Percentiles rank a stretch among this genome's conserved stretches.
These are phyloP conservation scores for Kandelia obovata DNA, from an alignment of 345 rosid genomes.

Conservation along the genomic window DNA sequence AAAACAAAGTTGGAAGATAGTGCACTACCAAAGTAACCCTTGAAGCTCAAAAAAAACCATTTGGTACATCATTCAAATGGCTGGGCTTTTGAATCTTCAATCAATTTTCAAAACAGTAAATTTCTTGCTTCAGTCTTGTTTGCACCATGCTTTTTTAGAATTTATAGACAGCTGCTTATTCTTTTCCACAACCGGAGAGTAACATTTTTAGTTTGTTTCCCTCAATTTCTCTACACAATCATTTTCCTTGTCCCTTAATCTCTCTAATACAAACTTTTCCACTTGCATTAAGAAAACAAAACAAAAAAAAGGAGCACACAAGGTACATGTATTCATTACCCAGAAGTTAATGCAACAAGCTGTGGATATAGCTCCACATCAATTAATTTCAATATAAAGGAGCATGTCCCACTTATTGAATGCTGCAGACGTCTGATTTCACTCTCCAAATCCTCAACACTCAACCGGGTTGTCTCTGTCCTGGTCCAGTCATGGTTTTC, in stretches of 20 bases:
- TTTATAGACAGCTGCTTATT: no score
- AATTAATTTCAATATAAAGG: slow-evolving; percentile 48
- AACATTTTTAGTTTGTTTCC: no score
- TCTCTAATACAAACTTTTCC: no score
- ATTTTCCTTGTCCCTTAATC: background rate
- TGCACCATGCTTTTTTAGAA: no score
- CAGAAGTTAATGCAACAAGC: slow-evolving; percentile 63
- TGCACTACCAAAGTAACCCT: no score
- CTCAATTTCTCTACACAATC: background rate
- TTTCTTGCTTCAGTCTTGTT: no score
- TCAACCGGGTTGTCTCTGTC: slow-evolving; percentile 55
- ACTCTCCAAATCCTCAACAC: slow-evolving; percentile 55
- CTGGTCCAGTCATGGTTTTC: slow-evolving; percentile 52
- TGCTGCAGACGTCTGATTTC: slow-evolving; percentile 48
- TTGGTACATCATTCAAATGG: no score
- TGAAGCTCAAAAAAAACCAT: no score
- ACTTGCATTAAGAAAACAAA: background rate
- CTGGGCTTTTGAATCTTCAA: no score
- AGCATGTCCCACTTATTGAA: slow-evolving; percentile 55
- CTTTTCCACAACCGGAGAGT: no score
- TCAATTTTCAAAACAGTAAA: no score
- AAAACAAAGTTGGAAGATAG: no score
- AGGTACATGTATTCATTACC: slow-evolving; percentile 42
- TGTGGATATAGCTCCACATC: slow-evolving; percentile 86
- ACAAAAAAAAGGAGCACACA: background rate